Conservation (phyloP, 805 yeast species). For the Candida sakaeoensis region DNA sequence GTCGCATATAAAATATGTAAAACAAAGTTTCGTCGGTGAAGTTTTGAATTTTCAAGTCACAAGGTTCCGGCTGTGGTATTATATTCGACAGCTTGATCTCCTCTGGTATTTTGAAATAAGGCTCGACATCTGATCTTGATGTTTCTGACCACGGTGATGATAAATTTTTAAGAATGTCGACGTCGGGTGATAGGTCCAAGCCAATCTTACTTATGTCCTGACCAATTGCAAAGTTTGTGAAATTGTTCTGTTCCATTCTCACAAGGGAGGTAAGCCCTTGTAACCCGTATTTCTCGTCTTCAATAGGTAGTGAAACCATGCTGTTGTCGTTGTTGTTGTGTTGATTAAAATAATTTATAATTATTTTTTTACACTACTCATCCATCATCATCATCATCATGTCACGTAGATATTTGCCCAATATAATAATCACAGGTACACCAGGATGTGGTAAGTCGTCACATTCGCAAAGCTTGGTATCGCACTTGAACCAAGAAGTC, state of each 20-base stretch:
- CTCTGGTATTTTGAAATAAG: slow-evolving; percentile 65
- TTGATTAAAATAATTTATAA: neutral
- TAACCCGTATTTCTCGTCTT: slow-evolving; percentile 52
- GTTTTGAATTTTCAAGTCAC: slow-evolving; percentile 49
- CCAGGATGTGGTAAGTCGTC: slow-evolving; percentile 90
- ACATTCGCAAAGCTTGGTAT: slow-evolving; percentile 59
- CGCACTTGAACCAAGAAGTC: slow-evolving; percentile 38
- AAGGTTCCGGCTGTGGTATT: slow-evolving; percentile 38
- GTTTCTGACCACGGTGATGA: slow-evolving; percentile 97
- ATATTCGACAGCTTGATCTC: slow-evolving; percentile 30
- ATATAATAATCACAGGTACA: slow-evolving; percentile 90
- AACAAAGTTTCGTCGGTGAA: slow-evolving; percentile 91
- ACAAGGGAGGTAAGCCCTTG: slow-evolving; percentile 59
- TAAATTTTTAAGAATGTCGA: slow-evolving; percentile 58
- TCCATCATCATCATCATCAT: slow-evolving; percentile 16
- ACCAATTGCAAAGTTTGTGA: slow-evolving; percentile 67
- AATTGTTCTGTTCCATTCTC: slow-evolving; percentile 59
- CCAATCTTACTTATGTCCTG: slow-evolving; percentile 69
- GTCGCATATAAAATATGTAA: slow-evolving; percentile 89
- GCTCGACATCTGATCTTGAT: slow-evolving; percentile 85
- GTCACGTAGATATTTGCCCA: slow-evolving; percentile 48
- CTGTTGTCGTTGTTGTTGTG: neutral
- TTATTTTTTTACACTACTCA: slow-evolving; percentile 2
- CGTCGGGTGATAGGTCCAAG: slow-evolving; percentile 48
- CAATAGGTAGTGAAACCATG: slow-evolving; percentile 21